phyloP scores from a whole-genome alignment of 2,329 filamentous ascomycete species.

The Ascomycota sp. region DNA sequence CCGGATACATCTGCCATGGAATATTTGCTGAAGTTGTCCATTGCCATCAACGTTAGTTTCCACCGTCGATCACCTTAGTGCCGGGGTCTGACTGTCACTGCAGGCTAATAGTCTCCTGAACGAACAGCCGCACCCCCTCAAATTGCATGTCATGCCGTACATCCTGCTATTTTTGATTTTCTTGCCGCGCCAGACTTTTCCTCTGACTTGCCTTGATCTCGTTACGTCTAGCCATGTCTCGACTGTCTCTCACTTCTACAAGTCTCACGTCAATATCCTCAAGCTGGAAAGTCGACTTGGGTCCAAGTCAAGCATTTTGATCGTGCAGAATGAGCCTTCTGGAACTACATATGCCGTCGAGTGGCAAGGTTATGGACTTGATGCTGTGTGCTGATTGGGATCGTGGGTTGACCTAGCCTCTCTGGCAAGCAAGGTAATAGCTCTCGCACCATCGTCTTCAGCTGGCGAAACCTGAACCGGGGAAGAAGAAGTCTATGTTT shows the following conservation, averaged over 20 bases:
- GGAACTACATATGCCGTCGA: conserved; percentile 43
- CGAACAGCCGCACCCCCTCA: conserved; percentile 32
- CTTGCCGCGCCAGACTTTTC: conserved; percentile 36
- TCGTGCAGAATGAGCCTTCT: conserved; percentile 37
- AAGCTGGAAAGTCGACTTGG: conserved; percentile 42
- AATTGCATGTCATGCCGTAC: conserved; percentile 29
- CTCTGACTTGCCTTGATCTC: conserved; percentile 41
- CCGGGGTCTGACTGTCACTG: background rate
- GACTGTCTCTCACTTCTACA: conserved; percentile 33
- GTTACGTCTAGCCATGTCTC: conserved; percentile 28
- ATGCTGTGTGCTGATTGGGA: conserved; percentile 48
- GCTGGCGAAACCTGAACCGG: conserved; percentile 4
- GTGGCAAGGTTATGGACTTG: conserved; percentile 37
- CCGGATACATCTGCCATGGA: no score
- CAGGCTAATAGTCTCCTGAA: conserved; percentile 4
- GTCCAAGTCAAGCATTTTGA: conserved; percentile 31
- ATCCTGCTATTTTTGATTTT: conserved; percentile 40
- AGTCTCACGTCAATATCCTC: conserved; percentile 40
- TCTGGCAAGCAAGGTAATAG: conserved; percentile 28
- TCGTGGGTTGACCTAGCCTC: conserved; percentile 41
- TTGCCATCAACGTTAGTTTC: conserved; percentile 28
- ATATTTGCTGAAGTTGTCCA: no score
- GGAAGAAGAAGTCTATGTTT: conserved; percentile 4
- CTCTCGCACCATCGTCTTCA: conserved; percentile 12
- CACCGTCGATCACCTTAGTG: no score